Evolutionary conservation across 1,284 basidiomycete genomes (phyloP), one percentile per base, ranked within the genome.

Genomic region (Puccinia horiana): DNA sequence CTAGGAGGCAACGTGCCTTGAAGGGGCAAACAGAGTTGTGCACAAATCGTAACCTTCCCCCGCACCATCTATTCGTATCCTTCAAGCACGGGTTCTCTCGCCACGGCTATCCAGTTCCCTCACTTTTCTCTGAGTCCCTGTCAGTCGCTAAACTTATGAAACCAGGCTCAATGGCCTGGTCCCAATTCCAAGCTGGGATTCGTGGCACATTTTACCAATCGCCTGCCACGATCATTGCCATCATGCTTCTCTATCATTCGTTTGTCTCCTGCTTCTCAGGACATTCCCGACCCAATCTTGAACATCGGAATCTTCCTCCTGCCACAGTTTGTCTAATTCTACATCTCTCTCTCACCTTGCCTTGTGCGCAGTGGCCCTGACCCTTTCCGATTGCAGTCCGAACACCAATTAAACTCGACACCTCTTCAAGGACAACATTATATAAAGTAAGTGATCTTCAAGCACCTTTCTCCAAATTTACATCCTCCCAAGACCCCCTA

Each of bases 401-500:
- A 69, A 37, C 65, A 2, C 23, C 5, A n/a, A 47, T n/a, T 26
- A n/a, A 44, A 69, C 42, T 44, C 65, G 32, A 69, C 65, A 42
- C n/a, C 65, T 42, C 42, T 42, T 47, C 65, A 69, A 69, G 65
- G 18, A 23, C 35, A 29, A 44, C 65, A 69, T 69, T 69, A 69
- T 44, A 42, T 69, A 35, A 69, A 69, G 65, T 69, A n/a, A n/a
- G 40, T 29, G 23, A 9, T 4, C 44, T 47, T 47, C 26, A 26
- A 58, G 56, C 26, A 1, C 16, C 16, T 12, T 35, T 6, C 32
- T 18, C 12, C n/a, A 26, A 11, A 2, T 35, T 2, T 35, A n/a
- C 5, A 61, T 14, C 58, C 16, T 26, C 40, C 37, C 23, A 69
- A 23, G 20, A 42, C 5, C 20, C 40, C 11, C 37, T 29, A n/a